Evolutionary conservation across 176 grass and related monocot genomes (phyloP), one percentile per base, ranked within the genome.

Genomic region (Avena atlantica): DNA sequence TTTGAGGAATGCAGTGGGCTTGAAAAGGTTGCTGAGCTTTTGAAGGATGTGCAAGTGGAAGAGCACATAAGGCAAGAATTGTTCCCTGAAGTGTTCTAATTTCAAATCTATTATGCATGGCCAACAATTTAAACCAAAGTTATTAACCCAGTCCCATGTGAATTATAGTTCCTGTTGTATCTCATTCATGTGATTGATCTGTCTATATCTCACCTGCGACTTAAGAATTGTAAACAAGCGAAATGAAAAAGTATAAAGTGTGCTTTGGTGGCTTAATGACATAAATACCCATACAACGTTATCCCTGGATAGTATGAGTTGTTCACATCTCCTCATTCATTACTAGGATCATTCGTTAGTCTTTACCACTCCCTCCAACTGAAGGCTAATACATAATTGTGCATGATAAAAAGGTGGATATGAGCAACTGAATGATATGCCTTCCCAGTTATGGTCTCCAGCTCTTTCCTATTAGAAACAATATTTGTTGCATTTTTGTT

Each of bases 11-110:
- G 76, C 78, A 87, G 67, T 85, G 92, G 92, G 62, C 79, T 96
- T 84, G 97, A 99, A 78, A 99, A 94, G 81, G 93, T 99, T 88
- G 92, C 89, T 16, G 92, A 99, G 45, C 82, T 96, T 87, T 89
- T 99, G 70, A 99, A 99, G 89, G 94, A 99, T 73, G 91, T 90
- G 31, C 87, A 99, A 60, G 89, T 86, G 8, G 97, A 96, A 87
- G 94, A 93, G 81, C 92, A 87, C 83, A 91, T 99, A 91, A 94
- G 97, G 97, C 87, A 83, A 77, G 85, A 49, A 82, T 83, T 72
- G 74, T 81, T 81, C 78, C 31, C 58, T 68, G 10, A 59, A 40
- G 7, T 83, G 3, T 84, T 45, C 47, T 64, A 61, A 73, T 65
- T 24, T 82, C 59, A 59, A 13, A 12, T 74, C 8, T 87, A 67